Evolutionary conservation across 106 monocot genomes (phyloP), one percentile per base, ranked within the genome.

Genomic region (Platanthera zijinensis): DNA sequence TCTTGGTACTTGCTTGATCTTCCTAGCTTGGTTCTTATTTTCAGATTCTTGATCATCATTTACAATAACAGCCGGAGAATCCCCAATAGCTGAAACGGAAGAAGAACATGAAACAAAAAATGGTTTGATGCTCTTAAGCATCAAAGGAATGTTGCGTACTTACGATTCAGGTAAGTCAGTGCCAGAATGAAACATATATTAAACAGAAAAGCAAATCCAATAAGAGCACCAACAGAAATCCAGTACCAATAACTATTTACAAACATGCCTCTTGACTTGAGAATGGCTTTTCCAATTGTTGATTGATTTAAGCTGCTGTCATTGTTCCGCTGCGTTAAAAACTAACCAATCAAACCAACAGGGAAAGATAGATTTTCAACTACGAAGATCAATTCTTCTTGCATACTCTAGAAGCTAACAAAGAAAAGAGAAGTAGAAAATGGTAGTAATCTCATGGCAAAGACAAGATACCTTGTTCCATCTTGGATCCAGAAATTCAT

Each of bases 281-380:
- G 89, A 81, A 95, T 59, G 17, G 92, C 89, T 48, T 81, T 88
- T 68, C 95, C 92, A 25, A 95, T 67, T 46, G 95, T 95, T 52
- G 80, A 68, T 56, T 80, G 89, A 82, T 80, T 52, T 52, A 92
- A 90, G 18, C 10, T 85, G 18, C 52, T 48, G 22, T 89, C 95
- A 73, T 71, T 83, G 50, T 88, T 92, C 62, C 88, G 89, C 92
- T 92, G 87, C 77, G 63, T 22, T 22, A 69, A 19, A 54, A 28
- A 75, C 22, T 45, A 52, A 71, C 63, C 59, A 54, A 30, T 22
- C 5, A 12, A 17, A 50, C 48, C 12, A 30, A 69, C 14, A 71
- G 25, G 48, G 52, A 69, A 68, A 68, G n/a, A 5, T 39, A 39
- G 15, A 6, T 74, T 74, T 78, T 85, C 87, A 57, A 69, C 8